Evolutionary conservation across 2,329 filamentous ascomycete genomes (phyloP), one percentile per base, ranked within the genome.

Genomic region (Neonectria neomacrospora): DNA sequence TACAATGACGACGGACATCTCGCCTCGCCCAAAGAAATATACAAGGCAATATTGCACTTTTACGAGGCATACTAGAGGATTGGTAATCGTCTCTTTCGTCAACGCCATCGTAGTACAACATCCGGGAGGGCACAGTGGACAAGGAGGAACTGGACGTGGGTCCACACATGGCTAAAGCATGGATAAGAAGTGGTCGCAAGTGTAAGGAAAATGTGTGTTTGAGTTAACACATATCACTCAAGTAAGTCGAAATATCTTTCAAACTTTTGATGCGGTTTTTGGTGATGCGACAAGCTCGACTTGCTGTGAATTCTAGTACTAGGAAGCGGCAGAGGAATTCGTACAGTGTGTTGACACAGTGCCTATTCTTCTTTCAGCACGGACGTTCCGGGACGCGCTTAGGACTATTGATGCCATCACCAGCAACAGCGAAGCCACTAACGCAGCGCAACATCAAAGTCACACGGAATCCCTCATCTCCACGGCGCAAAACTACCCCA

Each of bases 41-140:
- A 42, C 30, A 58, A 57, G 50, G 44, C 42, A 64, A 42, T 45
- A 50, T 16, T 41, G 23, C 5, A 44, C 67, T 66, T 61, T 41
- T 62, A 69, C 60, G 34, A 56, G 26, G 22, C 28, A 37, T 50
- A 51, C 34, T 50, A 47, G 67, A 30, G 41, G 63, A 72, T 69
- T 72, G 61, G 56, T 53, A 42, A 53, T 67, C 55, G 26, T 67
- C 47, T 23, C 34, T 58, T 65, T 61, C 58, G 53, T 59, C 58
- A 58, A 58, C 53, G 52, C 58, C 61, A 62, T 65, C 48, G 66
- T 72, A 8, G 61, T 44, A 72, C 69, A 44, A 51, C 55, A 61
- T 61, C 52, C 45, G n/a, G 48, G 34, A 58, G 23, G 20, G 42
- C 42, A 32, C 30, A 44, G 34, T 41, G 20, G 20, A 14, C 20